Evolutionary conservation across 805 yeast species (phyloP), one percentile per base, ranked within the genome.

Genomic region (Metschnikowia henanensis): DNA sequence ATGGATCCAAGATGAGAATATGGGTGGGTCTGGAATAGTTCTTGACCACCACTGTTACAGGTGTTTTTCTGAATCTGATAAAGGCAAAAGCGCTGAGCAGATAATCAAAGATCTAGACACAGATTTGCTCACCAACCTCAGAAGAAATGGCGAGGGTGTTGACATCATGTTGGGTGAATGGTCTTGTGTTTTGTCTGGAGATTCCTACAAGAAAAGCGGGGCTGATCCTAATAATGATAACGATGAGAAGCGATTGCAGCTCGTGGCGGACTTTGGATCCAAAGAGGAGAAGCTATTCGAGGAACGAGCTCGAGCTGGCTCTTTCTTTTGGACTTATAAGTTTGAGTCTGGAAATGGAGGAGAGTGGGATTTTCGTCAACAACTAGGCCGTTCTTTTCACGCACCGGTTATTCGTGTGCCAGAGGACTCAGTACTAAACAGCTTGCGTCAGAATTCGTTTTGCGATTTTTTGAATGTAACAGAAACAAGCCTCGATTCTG

Each of bases 311-410:
- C 62, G 72, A 8, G 76, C 80, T 44, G 98, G 98, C 0, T 74
- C 79, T 46, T 91, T 76, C 63, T 92, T 94, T 65, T 92, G 98
- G 98, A 87, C 96, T 2, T 86, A 68, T 62, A 88, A 89, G 65
- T 91, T 91, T 59, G 79, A 84, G 59, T 73, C 81, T 45, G 97
- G 97, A 2, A 84, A 83, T 58, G 97, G 97, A 33, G 98, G 98
- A 13, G 97, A 89, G 66, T 92, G 98, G 98, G 97, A 94, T 38
- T 84, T 88, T 65, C 73, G 76, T 19, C 86, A 89, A 29, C 87
- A 87, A 90, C 68, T 75, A 17, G 81, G 83, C 18, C 65, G 67
- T 40, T 53, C 56, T 5, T 62, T 68, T 30, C 38, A 41, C 12
- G 45, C 56, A 3, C 55, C 61, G 29, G 51, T 49, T 26, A 56